Evolutionary conservation across 2,329 filamentous ascomycete genomes (phyloP).

Genomic region (Sporothrix variecibatus): DNA sequence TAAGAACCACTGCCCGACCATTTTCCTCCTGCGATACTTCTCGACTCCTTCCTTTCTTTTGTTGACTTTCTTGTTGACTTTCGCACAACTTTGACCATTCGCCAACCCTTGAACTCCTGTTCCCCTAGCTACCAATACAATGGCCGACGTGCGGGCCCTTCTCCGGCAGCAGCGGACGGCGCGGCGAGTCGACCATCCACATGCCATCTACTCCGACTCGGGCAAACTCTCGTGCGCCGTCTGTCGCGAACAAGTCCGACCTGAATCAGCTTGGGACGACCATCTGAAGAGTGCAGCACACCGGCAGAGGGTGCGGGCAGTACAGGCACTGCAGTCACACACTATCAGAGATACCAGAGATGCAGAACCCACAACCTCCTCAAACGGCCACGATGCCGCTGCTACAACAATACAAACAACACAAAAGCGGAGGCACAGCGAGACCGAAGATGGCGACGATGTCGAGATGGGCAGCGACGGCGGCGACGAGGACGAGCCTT

Average conservation of each 20-base stretch:
- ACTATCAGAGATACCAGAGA: background rate
- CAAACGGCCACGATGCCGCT: slow-evolving; percentile 12
- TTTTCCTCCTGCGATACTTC: background rate
- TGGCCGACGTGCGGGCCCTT: slow-evolving; percentile 79
- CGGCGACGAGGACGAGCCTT: slow-evolving; percentile 36
- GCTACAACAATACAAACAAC: slow-evolving; percentile 37
- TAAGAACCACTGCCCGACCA: background rate
- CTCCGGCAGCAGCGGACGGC: slow-evolving; percentile 75
- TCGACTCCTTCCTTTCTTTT: background rate
- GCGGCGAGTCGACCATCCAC: slow-evolving; percentile 70
- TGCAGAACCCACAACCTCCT: background rate
- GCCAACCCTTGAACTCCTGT: background rate
- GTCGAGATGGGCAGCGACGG: slow-evolving; percentile 28
- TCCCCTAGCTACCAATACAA: slow-evolving; percentile 39
- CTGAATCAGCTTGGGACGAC: slow-evolving; percentile 66
- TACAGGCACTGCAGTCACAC: background rate
- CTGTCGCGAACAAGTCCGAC: slow-evolving; percentile 65
- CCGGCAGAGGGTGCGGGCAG: slow-evolving; percentile 37
- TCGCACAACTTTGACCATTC: background rate
- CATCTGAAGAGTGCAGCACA: slow-evolving; percentile 57
- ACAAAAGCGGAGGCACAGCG: slow-evolving; percentile 37
- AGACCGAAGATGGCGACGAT: slow-evolving; percentile 28
- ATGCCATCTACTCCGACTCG: slow-evolving; percentile 66
- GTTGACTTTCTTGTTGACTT: background rate
- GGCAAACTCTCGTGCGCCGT: slow-evolving; percentile 69